phyloP scores from a whole-genome alignment of 2,329 filamentous ascomycete species.

The Exophiala sp. region DNA sequence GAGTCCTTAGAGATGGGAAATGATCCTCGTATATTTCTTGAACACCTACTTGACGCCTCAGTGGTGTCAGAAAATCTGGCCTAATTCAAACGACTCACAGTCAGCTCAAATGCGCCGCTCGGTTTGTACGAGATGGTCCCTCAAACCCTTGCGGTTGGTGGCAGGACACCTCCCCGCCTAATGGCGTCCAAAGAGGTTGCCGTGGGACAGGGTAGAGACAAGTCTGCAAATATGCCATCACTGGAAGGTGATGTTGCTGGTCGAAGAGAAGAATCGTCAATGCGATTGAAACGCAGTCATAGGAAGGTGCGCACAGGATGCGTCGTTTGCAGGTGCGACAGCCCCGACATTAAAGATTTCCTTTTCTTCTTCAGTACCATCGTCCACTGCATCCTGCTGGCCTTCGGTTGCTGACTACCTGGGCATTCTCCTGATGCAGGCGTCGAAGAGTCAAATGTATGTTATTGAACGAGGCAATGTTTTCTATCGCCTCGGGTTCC shows the following conservation, averaged over 20 bases:
- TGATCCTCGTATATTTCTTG: too few relatives aligned
- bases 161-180: constrained; percentile 2
- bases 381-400: not conserved
- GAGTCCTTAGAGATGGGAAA: too few relatives aligned
- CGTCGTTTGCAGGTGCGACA: constrained; percentile 16
- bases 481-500: too few relatives aligned
- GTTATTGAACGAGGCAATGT: not conserved
- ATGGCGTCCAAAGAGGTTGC: not conserved
- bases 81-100: not conserved
- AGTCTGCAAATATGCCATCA: too few relatives aligned
- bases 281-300: constrained; percentile 17
- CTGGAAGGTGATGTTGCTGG: not conserved
- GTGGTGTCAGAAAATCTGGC: too few relatives aligned
- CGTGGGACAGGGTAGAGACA: not conserved
- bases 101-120: constrained; percentile 4
- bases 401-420: not conserved
- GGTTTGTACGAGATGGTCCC: constrained; percentile 9
- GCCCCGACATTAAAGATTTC: too few relatives aligned
- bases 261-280: constrained; percentile 10
- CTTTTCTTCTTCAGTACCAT: too few relatives aligned
- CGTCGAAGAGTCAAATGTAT: constrained; percentile 22
- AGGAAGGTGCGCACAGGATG: constrained; percentile 20
- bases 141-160: constrained; percentile 11
- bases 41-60: too few relatives aligned
- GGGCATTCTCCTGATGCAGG: not conserved